Conservation (phyloP, 2,329 filamentous ascomycete species). For the Colletotrichum viniferum region DNA sequence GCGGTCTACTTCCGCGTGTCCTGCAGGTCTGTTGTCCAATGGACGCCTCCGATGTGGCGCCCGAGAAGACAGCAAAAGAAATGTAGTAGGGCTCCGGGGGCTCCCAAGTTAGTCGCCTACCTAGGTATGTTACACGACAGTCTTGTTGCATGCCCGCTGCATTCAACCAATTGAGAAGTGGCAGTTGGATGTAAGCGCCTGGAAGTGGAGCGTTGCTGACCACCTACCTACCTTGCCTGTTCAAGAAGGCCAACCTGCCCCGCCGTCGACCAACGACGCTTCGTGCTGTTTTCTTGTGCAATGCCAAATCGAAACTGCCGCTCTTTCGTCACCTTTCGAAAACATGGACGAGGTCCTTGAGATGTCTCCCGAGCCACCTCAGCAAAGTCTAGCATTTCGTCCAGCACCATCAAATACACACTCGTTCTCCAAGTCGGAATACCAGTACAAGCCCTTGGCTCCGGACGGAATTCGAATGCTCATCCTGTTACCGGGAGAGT, state of each 20-base stretch:
- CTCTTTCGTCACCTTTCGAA: accelerated
- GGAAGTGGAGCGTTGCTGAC: neutral
- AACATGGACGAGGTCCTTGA: neutral
- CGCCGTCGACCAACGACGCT: neutral
- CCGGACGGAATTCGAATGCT: neutral
- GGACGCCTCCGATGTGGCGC: neutral
- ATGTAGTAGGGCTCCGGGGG: neutral
- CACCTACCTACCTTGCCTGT: neutral
- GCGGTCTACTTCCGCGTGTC: accelerated
- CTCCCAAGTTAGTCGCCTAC: accelerated
- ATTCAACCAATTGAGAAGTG: neutral
- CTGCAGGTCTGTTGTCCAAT: accelerated
- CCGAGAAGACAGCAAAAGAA: neutral
- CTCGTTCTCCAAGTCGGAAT: neutral
- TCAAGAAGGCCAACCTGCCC: neutral
- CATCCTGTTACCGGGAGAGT: neutral
- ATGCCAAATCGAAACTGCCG: accelerated
- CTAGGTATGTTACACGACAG: neutral
- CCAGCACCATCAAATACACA: accelerated
- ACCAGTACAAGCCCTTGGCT: neutral
- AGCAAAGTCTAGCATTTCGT: neutral
- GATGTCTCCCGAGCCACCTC: too few species aligned
- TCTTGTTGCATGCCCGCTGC: accelerated
- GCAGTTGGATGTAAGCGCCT: neutral
- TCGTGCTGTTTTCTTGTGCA: neutral